phyloP scores from a whole-genome alignment of 371 early-diverging fungal genomes.

The Mucor plumbeus region DNA sequence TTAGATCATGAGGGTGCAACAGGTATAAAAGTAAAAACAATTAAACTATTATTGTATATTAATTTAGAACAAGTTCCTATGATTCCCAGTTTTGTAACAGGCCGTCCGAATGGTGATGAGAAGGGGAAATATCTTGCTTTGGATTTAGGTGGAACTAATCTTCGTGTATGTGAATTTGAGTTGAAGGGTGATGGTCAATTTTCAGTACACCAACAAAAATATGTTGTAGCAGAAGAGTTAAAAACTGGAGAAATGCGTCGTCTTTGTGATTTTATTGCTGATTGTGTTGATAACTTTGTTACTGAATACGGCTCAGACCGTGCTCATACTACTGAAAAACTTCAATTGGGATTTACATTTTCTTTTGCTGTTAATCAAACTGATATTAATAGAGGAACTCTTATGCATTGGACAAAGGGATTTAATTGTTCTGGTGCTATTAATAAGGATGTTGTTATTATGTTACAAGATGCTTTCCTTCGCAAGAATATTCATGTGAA shows the following conservation, averaged over 20 bases:
- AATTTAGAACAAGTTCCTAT: constrained; percentile 30
- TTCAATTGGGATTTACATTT: constrained; percentile 89
- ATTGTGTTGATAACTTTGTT: constrained; percentile 79
- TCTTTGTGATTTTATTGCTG: constrained; percentile 91
- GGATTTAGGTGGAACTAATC: constrained; percentile 92
- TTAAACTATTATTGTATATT: neutral
- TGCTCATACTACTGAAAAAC: constrained; percentile 8
- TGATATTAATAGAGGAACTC: constrained; percentile 72
- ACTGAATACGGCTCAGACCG: constrained; percentile 46
- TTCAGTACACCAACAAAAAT: constrained; percentile 38
- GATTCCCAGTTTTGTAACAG: constrained; percentile 87
- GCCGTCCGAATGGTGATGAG: constrained; percentile 82
- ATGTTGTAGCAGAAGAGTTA: constrained; percentile 31
- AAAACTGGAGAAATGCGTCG: constrained; percentile 52
- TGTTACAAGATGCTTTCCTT: constrained; percentile 84
- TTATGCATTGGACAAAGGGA: constrained; percentile 92
- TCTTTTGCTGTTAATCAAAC: constrained; percentile 91
- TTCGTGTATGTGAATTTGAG: constrained; percentile 76
- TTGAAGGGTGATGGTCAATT: constrained; percentile 53
- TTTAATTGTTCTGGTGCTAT: constrained; percentile 77
- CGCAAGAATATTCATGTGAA: constrained; percentile 74
- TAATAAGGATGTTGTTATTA: constrained; percentile 77
- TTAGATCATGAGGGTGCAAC: constrained; percentile 63
- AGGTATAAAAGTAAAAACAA: constrained; percentile 23
- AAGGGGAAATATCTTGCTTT: constrained; percentile 85